Evolutionary conservation across 768 basidiomycete genomes (phyloP).

Genomic region (Lyophyllum decastes): DNA sequence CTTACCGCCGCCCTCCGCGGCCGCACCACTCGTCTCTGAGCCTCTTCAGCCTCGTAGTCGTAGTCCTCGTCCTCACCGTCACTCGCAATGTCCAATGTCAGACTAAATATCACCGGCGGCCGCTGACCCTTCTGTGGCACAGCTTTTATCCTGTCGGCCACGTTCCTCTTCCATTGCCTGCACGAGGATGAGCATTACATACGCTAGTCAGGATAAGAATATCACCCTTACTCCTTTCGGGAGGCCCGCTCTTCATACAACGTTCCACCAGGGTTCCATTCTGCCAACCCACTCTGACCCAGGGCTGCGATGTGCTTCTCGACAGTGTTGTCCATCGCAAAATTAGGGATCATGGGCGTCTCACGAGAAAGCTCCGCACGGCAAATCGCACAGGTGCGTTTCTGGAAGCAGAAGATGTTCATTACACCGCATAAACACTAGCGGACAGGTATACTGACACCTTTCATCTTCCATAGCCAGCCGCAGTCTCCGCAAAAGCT

Average conservation of each 20-base stretch:
- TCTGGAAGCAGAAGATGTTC: conserved; percentile 22
- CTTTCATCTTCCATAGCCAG: conserved; percentile 56
- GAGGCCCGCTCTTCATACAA: conserved; percentile 51
- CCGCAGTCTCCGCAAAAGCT: conserved; percentile 71
- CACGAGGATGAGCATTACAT: conserved; percentile 4
- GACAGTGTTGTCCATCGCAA: conserved; percentile 59
- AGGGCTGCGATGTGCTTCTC: conserved; percentile 59
- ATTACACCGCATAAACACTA: not conserved
- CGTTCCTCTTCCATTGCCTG: conserved; percentile 39
- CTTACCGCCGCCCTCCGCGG: not conserved
- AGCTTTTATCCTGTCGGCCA: conserved; percentile 25
- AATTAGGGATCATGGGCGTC: conserved; percentile 63
- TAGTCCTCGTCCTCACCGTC: conserved; percentile 2
- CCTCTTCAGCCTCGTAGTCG: not conserved
- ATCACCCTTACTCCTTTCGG: conserved; percentile 52
- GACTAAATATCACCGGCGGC: not conserved
- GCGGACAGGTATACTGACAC: conserved; percentile 36
- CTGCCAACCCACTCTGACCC: conserved; percentile 41
- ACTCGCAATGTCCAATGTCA: conserved; percentile 1
- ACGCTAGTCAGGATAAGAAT: not conserved
- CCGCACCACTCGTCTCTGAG: not conserved
- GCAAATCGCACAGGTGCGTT: conserved; percentile 58
- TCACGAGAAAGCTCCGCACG: conserved; percentile 43
- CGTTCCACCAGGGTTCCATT: conserved; percentile 54
- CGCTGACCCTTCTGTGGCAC: not conserved